Evolutionary conservation across 2,329 filamentous ascomycete species (phyloP), one percentile per base, ranked within the genome.

Genomic region (Diaporthe capsici): DNA sequence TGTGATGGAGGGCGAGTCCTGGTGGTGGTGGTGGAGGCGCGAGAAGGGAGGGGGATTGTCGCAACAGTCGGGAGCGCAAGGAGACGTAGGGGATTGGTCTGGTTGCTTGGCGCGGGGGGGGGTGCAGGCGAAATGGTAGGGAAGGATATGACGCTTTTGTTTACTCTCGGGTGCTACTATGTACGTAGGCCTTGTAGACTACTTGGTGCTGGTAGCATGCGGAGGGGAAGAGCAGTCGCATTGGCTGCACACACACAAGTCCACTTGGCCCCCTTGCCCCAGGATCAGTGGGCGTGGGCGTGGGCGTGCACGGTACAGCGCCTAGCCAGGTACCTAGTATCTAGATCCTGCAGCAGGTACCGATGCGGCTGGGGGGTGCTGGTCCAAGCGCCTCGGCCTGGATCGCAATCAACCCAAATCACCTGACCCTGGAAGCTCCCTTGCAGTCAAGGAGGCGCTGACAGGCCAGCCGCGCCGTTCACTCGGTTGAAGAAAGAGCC

Each of bases 341-440:
- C 31, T 31, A 37, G 53, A 34, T 34, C 28, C 53, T 34, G 53
- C 53, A 57, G 53, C 53, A 57, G 51, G 53, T 34, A 39, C 37
- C 37, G 37, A 39, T 39, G 22, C 28, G 5, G 51, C 51, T 28
- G 51, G n/a, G 12, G 13, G 15, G 34, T 31, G 25, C 63, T 73
- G 71, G 58, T 53, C 58, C 57, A 63, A 63, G 57, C 71, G 57
- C 22, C 9, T 17, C n/a, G 28, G 39, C 42, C 12, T 67, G 37
- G 37, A 63, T 42, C 13, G 34, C 34, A 60, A 74, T n/a, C 65
- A 47, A 20, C 72, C 39, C 37, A 49, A 34, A 72, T 51, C 73
- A 75, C 67, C 73, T 75, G 67, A 72, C 68, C 57, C 65, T 55
- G 13, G n/a, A 13, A 53, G 65, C 65, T 68, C 65, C 65, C 65